Percentiles rank a stretch among this genome's conserved stretches.
These are phyloP conservation scores for Solanum pimpinellifolium DNA, from an alignment of 257 asterid species.

Conservation along the genomic window DNA sequence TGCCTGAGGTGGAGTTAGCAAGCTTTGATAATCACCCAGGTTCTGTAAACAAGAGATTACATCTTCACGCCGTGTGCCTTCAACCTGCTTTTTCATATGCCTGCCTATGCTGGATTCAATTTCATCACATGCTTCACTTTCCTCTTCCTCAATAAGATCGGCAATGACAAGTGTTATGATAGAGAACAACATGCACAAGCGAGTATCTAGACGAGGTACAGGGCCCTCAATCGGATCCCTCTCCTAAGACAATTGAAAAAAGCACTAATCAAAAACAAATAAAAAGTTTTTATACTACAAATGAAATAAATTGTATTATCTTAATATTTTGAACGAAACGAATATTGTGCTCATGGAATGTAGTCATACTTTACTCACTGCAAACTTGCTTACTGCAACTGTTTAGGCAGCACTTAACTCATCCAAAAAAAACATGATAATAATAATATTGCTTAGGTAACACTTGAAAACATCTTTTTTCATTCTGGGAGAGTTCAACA, in stretches of 20 bases:
- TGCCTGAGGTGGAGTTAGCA: conserved; percentile 73
- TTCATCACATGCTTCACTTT: conserved; percentile 28
- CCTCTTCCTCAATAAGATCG: conserved; percentile 92
- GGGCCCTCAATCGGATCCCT: conserved; percentile 99
- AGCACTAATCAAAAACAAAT: not conserved
- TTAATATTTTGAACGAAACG: not conserved
- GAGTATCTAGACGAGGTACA: conserved; percentile 87
- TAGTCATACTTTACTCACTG: not conserved
- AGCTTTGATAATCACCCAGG: conserved; percentile 60
- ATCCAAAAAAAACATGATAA: not conserved
- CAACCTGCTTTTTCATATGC: conserved; percentile 12
- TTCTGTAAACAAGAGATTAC: conserved; percentile 66
- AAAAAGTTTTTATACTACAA: not conserved
- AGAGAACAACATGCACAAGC: conserved; percentile 79
- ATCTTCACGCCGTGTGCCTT: conserved; percentile 47
- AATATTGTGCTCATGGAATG: not conserved
- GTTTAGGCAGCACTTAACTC: not conserved
- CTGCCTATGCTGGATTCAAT: conserved; percentile 15
- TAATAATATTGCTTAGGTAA: not conserved
- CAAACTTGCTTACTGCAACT: not conserved
- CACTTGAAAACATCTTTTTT: not conserved
- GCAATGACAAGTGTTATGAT: conserved; percentile 79
- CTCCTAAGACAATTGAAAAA: conserved; percentile 37
- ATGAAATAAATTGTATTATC: not conserved
- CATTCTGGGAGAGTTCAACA: not conserved